phyloP scores from a whole-genome alignment of 2,329 filamentous ascomycete species.

The Penicillium italicum region DNA sequence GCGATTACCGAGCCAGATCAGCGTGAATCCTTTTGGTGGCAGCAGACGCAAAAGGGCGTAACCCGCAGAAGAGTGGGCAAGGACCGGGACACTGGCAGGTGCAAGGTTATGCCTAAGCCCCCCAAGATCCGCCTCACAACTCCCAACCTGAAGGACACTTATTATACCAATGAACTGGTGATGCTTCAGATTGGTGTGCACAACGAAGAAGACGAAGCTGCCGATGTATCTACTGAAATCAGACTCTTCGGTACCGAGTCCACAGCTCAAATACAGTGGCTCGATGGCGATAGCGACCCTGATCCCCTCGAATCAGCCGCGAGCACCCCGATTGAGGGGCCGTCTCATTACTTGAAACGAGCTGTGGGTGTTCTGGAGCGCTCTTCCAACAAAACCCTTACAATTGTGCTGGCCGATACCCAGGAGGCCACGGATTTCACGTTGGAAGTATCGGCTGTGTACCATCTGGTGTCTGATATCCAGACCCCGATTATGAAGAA shows the following conservation, averaged over 20 bases:
- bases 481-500: slow-evolving; percentile 77
- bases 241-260: slow-evolving; percentile 59
- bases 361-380: slow-evolving; percentile 35
- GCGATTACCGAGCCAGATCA: slow-evolving; percentile 48
- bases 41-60: slow-evolving; percentile 33
- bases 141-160: slow-evolving; percentile 61
- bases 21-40: slow-evolving; percentile 43
- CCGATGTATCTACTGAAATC: slow-evolving; percentile 67
- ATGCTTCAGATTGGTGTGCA: slow-evolving; percentile 64
- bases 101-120: slow-evolving; percentile 79
- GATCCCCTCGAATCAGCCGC: slow-evolving; percentile 19
- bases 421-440: slow-evolving; percentile 58
- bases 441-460: slow-evolving; percentile 68
- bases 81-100: slow-evolving; percentile 49
- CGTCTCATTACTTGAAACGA: slow-evolving; percentile 33
- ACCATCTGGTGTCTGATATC: slow-evolving; percentile 73
- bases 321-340: slow-evolving; percentile 28
- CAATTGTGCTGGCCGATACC: slow-evolving; percentile 52
- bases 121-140: slow-evolving; percentile 81
- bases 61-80: slow-evolving; percentile 42
- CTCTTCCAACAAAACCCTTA: slow-evolving; percentile 31
- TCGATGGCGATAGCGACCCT: slow-evolving; percentile 32
- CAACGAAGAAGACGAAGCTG: slow-evolving; percentile 80
- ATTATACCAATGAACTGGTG: slow-evolving; percentile 80
- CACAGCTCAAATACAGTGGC: slow-evolving; percentile 47